phyloP scores from a whole-genome alignment of 163 green algal species.

The Dunaliella salina region DNA sequence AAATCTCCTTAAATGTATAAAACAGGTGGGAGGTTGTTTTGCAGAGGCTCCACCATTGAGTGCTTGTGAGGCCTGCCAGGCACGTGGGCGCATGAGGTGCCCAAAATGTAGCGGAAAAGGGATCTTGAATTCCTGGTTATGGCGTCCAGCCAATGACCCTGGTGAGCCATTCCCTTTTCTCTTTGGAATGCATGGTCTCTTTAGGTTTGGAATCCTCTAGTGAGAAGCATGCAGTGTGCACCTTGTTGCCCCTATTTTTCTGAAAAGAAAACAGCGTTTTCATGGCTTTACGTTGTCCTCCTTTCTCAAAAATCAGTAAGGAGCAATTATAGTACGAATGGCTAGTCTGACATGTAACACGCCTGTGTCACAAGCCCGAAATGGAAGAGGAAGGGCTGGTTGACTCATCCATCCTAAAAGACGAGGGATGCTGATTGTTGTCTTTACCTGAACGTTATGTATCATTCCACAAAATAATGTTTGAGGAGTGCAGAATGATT shows the following conservation, averaged over 20 bases:
- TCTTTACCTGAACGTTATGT: too few relatives aligned
- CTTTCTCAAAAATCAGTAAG: not conserved
- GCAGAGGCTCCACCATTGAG: not conserved
- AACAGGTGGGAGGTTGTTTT: not conserved
- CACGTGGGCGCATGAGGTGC: not conserved
- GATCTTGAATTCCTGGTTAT: not conserved
- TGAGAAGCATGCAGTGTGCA: not conserved
- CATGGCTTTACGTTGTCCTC: not conserved
- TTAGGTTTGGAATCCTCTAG: not conserved
- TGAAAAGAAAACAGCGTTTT: not conserved
- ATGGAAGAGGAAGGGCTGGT: too few relatives aligned
- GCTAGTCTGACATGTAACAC: not conserved
- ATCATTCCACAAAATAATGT: too few relatives aligned
- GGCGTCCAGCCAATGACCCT: not conserved
- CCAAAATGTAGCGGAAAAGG: not conserved
- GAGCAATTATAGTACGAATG: not conserved
- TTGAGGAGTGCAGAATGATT: too few relatives aligned
- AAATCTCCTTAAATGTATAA: too few relatives aligned
- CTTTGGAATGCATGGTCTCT: too few relatives aligned
- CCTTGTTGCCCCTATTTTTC: not conserved
- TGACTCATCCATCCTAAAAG: too few relatives aligned
- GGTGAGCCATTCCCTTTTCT: not conserved
- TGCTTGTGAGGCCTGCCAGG: not conserved
- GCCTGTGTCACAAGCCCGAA: too few relatives aligned
- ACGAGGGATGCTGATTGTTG: too few relatives aligned